phyloP scores from a whole-genome alignment of 177 flowering plant genomes.

The Vitis hybrid region DNA sequence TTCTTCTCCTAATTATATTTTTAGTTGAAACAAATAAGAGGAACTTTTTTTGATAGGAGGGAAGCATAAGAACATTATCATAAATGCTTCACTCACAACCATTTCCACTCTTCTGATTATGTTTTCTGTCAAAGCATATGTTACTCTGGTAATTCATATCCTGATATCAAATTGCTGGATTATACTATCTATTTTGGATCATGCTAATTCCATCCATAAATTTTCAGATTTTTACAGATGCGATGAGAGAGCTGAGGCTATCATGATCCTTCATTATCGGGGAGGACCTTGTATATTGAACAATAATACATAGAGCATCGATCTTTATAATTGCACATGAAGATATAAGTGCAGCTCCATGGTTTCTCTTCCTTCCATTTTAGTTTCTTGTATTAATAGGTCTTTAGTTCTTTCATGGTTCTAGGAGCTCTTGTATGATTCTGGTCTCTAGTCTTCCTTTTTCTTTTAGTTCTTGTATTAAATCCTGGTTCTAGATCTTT shows the following conservation, averaged over 20 bases:
- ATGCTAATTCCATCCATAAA: neutral
- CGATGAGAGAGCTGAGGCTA: constrained; percentile 26
- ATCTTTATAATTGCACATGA: no score
- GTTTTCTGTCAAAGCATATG: neutral
- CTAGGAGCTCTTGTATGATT: no score
- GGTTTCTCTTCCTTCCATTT: no score
- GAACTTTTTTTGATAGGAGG: neutral
- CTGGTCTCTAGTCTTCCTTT: no score
- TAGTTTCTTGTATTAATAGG: no score
- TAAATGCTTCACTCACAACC: neutral
- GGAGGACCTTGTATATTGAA: no score
- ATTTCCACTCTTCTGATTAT: neutral
- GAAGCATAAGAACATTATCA: neutral
- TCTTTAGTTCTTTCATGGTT: no score
- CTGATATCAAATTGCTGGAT: neutral
- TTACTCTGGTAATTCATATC: neutral
- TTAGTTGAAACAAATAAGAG: neutral
- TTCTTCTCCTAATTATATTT: neutral
- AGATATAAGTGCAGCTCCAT: no score
- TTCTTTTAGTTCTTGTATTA: no score
- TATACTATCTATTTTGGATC: neutral
- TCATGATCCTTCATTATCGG: constrained; percentile 1
- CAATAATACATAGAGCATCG: no score
- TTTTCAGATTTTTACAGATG: constrained; percentile 33
- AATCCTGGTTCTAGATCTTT: no score